Evolutionary conservation across 2,329 filamentous ascomycete genomes (phyloP).

Genomic region (Claviceps monticola): DNA sequence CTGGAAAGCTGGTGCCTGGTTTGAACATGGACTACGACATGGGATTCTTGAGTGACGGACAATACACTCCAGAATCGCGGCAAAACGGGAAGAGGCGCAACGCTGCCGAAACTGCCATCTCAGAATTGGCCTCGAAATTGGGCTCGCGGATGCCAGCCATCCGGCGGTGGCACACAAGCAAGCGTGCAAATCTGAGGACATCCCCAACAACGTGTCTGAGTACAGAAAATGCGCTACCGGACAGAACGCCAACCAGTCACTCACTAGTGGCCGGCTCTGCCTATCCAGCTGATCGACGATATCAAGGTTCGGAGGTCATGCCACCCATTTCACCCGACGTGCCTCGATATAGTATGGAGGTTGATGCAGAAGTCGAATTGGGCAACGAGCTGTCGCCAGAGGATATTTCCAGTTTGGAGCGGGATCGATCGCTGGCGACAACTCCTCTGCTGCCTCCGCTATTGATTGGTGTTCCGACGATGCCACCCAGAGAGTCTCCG

Average conservation of each 20-base stretch:
- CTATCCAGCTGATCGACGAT: slow-evolving; percentile 27
- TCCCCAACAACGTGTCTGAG: slow-evolving; percentile 69
- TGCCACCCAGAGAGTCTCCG: slow-evolving; percentile 58
- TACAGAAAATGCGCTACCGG: slow-evolving; percentile 62
- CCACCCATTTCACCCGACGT: slow-evolving; percentile 43
- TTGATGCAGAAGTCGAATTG: slow-evolving; percentile 26
- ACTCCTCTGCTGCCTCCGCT: slow-evolving; percentile 79
- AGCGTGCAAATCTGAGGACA: slow-evolving; percentile 30
- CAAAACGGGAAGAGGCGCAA: slow-evolving; percentile 39
- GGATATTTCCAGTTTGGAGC: slow-evolving; percentile 37
- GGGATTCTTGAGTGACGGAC: slow-evolving; percentile 51
- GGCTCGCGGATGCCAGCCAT: slow-evolving; percentile 45
- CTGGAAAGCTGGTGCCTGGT: slow-evolving; percentile 24
- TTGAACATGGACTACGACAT: slow-evolving; percentile 49
- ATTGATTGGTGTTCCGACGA: slow-evolving; percentile 44
- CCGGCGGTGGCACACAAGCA: slow-evolving; percentile 34
- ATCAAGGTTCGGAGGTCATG: slow-evolving; percentile 38
- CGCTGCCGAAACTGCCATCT: slow-evolving; percentile 43
- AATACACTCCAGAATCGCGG: slow-evolving; percentile 32
- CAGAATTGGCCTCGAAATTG: slow-evolving; percentile 50
- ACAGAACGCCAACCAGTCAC: slow-evolving; percentile 59
- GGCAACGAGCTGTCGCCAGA: slow-evolving; percentile 18
- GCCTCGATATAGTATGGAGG: slow-evolving; percentile 45
- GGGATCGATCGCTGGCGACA: slow-evolving; percentile 48
- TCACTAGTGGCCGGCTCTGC: slow-evolving; percentile 56